Conservation (phyloP, 768 basidiomycete genomes). For the Cytidiella melzeri region DNA sequence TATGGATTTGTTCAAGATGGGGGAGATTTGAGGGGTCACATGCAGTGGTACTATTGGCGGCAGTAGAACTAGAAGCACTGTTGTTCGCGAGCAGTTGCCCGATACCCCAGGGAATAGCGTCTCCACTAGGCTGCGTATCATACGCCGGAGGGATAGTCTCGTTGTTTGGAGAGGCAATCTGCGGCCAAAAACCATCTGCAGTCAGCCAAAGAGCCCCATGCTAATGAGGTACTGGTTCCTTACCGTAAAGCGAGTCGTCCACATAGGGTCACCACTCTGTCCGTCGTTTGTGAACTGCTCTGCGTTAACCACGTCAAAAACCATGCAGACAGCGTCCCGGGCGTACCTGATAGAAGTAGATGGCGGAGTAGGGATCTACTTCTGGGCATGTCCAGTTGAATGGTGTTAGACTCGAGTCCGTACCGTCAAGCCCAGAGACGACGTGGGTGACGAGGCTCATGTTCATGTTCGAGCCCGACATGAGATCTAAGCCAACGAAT, state of each 20-base stretch:
- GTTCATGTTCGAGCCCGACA: conserved; percentile 34
- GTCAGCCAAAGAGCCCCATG: background rate
- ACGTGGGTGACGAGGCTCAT: conserved; percentile 30
- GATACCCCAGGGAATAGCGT: conserved; percentile 32
- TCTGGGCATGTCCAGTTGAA: conserved; percentile 33
- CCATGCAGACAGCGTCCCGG: background rate
- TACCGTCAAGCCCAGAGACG: conserved; percentile 26
- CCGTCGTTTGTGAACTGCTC: conserved; percentile 27
- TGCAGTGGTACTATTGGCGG: background rate
- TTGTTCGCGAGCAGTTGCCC: conserved; percentile 17
- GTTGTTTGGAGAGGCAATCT: conserved; percentile 31
- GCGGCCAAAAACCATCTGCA: background rate
- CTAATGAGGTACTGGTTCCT: conserved; percentile 1
- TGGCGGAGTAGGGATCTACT: conserved; percentile 31
- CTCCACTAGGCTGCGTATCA: conserved; percentile 29
- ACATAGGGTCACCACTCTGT: conserved; percentile 19
- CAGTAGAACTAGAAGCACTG: background rate
- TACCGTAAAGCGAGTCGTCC: conserved; percentile 37
- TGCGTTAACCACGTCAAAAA: background rate
- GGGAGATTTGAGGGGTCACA: background rate
- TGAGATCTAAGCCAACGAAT: conserved; percentile 20
- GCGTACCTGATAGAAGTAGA: conserved; percentile 36
- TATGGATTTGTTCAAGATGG: background rate
- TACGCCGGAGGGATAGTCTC: conserved; percentile 22
- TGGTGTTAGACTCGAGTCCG: conserved; percentile 24